A percentile compares a stretch with the other conserved stretches of the same genome.
Evolutionary conservation across 345 rosid species (phyloP).

Genomic region (Citrus hindsii): DNA sequence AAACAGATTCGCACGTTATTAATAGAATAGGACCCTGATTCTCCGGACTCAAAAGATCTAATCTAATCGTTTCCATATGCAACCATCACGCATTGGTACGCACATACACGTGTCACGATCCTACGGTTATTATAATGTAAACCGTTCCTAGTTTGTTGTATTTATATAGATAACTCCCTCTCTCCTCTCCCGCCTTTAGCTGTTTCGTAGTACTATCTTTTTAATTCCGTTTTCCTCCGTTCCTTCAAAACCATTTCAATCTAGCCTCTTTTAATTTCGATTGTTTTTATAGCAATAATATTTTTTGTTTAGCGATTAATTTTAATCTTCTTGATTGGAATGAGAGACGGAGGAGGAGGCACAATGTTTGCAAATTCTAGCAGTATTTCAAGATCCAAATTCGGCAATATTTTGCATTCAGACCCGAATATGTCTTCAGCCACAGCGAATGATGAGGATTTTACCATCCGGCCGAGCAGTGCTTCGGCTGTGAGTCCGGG

Average conservation of each 20-base stretch:
- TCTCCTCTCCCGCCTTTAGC: slow-evolving; percentile 25
- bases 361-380: slow-evolving; percentile 22
- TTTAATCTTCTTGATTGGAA: neutral
- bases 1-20: slow-evolving; percentile 20
- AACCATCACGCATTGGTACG: neutral
- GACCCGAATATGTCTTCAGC: slow-evolving; percentile 46
- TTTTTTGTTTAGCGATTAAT: neutral
- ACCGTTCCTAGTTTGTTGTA: slow-evolving; percentile 15
- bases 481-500: slow-evolving; percentile 54
- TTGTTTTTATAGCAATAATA: neutral
- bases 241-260: slow-evolving; percentile 8
- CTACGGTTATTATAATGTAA: neutral
- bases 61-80: neutral
- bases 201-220: neutral
- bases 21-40: slow-evolving; percentile 14
- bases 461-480: slow-evolving; percentile 60
- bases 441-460: slow-evolving; percentile 39
- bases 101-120: slow-evolving; percentile 26
- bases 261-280: neutral
- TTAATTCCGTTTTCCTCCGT: neutral
- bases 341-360: slow-evolving; percentile 22
- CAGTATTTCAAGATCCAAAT: slow-evolving; percentile 29
- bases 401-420: slow-evolving; percentile 29
- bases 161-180: slow-evolving; percentile 9
- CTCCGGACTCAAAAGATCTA: slow-evolving; percentile 1